A percentile compares a stretch with the other conserved stretches of the same genome.
These are phyloP conservation scores for Areca catechu DNA, from an alignment of 176 grass and related monocot genomes.

Conservation along the genomic window DNA sequence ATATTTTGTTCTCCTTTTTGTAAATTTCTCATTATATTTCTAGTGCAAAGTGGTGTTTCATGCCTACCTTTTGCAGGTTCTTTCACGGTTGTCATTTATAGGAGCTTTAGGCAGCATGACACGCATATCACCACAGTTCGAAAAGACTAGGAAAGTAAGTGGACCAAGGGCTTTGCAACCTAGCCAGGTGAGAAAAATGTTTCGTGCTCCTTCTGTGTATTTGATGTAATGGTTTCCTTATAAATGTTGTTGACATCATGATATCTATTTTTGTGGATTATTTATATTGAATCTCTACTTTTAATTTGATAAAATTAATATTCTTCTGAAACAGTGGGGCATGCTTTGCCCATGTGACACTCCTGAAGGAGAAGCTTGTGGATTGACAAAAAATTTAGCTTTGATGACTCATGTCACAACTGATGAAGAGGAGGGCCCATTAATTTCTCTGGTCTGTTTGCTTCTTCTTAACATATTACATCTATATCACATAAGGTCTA, in stretches of 20 bases:
- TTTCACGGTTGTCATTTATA: conserved; percentile 90
- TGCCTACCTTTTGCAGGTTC: conserved; percentile 36
- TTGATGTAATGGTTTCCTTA: conserved; percentile 1
- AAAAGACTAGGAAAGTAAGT: conserved; percentile 96
- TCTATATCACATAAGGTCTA: not conserved
- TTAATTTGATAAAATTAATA: too few relatives aligned
- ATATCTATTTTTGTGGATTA: not conserved
- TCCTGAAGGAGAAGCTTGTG: conserved; percentile 96
- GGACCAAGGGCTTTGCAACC: conserved; percentile 96
- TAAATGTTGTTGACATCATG: not conserved
- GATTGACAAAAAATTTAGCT: conserved; percentile 96
- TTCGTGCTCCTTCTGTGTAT: not conserved
- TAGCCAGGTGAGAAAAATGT: conserved; percentile 56
- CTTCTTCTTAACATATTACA: conserved; percentile 20
- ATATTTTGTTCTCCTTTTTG: conserved; percentile 1
- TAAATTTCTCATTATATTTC: not conserved
- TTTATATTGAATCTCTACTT: not conserved
- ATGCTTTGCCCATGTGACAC: conserved; percentile 99
- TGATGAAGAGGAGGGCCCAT: conserved; percentile 73
- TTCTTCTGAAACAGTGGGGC: conserved; percentile 69
- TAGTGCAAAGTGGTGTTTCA: not conserved
- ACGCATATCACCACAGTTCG: conserved; percentile 94
- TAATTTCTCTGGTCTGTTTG: conserved; percentile 62
- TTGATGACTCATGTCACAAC: conserved; percentile 91
- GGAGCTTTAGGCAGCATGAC: conserved; percentile 92